Evolutionary conservation across 2,329 filamentous ascomycete genomes (phyloP).

Genomic region (Aspergillus pseudotamarii): DNA sequence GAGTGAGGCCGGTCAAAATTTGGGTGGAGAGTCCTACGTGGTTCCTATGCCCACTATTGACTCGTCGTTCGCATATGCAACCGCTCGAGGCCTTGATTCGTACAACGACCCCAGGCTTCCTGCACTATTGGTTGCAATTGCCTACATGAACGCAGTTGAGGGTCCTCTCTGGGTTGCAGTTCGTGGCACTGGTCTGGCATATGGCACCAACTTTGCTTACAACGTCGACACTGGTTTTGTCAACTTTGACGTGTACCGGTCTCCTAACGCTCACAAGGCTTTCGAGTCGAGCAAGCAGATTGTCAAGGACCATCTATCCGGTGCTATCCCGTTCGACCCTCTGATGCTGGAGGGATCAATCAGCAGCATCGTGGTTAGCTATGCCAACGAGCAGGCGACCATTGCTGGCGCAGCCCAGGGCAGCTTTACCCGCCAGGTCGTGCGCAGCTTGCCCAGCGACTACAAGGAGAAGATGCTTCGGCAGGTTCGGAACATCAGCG

Average conservation of each 20-base stretch:
- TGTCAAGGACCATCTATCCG: conserved; percentile 73
- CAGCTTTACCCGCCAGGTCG: conserved; percentile 80
- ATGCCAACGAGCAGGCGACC: conserved; percentile 86
- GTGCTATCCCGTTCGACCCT: conserved; percentile 72
- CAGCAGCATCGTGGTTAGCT: conserved; percentile 80
- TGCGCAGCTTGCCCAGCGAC: conserved; percentile 73
- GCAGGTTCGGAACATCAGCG: conserved; percentile 73
- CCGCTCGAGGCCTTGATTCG: conserved; percentile 71
- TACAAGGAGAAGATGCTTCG: conserved; percentile 78
- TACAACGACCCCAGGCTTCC: conserved; percentile 78
- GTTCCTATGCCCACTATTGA: conserved; percentile 92
- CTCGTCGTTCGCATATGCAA: conserved; percentile 82
- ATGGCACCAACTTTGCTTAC: conserved; percentile 78
- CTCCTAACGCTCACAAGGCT: conserved; percentile 84
- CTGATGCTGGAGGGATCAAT: conserved; percentile 87
- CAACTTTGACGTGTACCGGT: conserved; percentile 85
- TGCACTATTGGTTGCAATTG: conserved; percentile 81
- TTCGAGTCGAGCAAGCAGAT: conserved; percentile 76
- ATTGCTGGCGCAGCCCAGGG: conserved; percentile 79
- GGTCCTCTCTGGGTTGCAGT: conserved; percentile 93
- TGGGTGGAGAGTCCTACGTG: conserved; percentile 75
- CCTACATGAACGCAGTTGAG: conserved; percentile 91
- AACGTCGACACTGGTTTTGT: conserved; percentile 78
- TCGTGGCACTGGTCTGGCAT: conserved; percentile 89
- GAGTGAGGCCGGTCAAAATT: conserved; percentile 71